A percentile compares a stretch with the other conserved stretches of the same genome.
Evolutionary conservation across 2,329 filamentous ascomycete genomes (phyloP).

Genomic region (Alternaria hordeiaustralica): DNA sequence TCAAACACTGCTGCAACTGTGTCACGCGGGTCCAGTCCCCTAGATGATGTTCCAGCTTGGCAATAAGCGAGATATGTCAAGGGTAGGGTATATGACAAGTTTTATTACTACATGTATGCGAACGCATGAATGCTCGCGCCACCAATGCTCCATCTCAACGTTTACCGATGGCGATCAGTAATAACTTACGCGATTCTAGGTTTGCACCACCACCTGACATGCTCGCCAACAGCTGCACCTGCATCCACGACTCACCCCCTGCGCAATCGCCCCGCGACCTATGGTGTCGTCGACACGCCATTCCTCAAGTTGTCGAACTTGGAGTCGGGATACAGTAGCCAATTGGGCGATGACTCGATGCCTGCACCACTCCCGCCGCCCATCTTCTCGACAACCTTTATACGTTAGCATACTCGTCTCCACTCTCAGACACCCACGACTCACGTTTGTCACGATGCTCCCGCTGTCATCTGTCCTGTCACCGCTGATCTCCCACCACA

Average conservation of each 20-base stretch:
- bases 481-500: conserved; percentile 94
- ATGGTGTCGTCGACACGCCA: conserved; percentile 44
- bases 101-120: conserved; percentile 11
- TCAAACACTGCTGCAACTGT: conserved; percentile 21
- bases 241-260: background rate
- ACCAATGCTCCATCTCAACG: conserved; percentile 6
- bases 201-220: background rate
- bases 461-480: conserved; percentile 71
- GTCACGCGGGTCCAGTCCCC: conserved; percentile 12
- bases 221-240: background rate
- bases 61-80: conserved; percentile 4
- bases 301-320: conserved; percentile 60
- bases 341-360: conserved; percentile 58
- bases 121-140: conserved; percentile 24
- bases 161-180: background rate
- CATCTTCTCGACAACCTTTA: conserved; percentile 48
- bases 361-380: conserved; percentile 48
- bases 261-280: background rate
- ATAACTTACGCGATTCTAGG: background rate
- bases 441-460: conserved; percentile 59
- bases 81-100: conserved; percentile 22
- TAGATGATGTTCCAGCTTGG: conserved; percentile 21
- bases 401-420: background rate
- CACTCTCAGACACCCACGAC: conserved; percentile 13
- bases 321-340: conserved; percentile 56